These are phyloP conservation scores for Cyclotella choctawhatcheeana DNA, from an alignment of 108 stramenopile species.

Conservation along the genomic window DNA sequence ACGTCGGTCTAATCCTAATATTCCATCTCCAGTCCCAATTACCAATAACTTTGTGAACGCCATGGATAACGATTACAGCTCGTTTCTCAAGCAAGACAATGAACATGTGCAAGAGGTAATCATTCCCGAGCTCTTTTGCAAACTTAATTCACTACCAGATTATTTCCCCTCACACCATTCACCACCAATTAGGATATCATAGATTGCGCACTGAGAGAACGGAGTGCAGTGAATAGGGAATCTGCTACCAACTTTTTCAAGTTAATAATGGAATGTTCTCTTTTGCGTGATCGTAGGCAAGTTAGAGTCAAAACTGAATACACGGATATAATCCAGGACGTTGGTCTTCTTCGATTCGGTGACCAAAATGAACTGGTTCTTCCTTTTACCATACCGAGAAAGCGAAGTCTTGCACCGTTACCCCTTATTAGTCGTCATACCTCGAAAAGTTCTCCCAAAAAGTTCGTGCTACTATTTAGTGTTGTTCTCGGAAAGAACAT, in stretches of 20 bases:
- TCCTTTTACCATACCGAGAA: slow-evolving; percentile 20
- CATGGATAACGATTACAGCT: slow-evolving; percentile 15
- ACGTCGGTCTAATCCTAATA: slow-evolving; percentile 9
- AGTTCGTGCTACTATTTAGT: slow-evolving; percentile 33
- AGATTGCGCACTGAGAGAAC: slow-evolving; percentile 27
- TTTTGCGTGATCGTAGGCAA: not conserved
- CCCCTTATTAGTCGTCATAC: slow-evolving; percentile 5
- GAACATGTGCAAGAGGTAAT: slow-evolving; percentile 24
- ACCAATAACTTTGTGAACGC: slow-evolving; percentile 2
- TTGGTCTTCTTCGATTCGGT: slow-evolving; percentile 21
- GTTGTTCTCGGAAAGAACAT: slow-evolving; percentile 38
- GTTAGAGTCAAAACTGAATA: slow-evolving; percentile 23
- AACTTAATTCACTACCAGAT: not conserved
- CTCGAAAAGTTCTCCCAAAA: slow-evolving; percentile 4
- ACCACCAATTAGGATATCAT: slow-evolving; percentile 11
- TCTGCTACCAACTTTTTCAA: slow-evolving; percentile 28
- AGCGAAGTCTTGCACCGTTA: slow-evolving; percentile 31
- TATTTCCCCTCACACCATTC: not conserved
- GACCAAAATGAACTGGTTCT: slow-evolving; percentile 17
- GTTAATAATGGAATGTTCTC: slow-evolving; percentile 13
- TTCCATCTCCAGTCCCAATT: slow-evolving; percentile 37
- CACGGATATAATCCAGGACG: slow-evolving; percentile 44
- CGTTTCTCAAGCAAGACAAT: slow-evolving; percentile 12
- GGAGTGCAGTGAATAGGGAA: slow-evolving; percentile 24
- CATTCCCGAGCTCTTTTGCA: not conserved